Conservation (phyloP, 306 rosid genomes). For the Acmispon strigosus region DNA sequence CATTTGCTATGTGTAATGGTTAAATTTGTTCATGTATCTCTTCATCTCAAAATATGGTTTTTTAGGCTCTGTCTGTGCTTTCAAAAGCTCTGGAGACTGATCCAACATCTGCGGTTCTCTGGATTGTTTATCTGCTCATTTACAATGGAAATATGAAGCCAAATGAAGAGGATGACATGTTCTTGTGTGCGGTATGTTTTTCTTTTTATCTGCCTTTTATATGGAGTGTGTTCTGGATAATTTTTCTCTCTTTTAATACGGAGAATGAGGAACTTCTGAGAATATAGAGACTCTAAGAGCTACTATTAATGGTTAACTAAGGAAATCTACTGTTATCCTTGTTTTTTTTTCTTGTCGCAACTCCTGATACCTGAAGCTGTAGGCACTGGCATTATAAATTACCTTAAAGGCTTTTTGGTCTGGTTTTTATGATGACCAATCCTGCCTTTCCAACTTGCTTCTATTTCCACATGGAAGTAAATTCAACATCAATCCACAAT, state of each 20-base stretch:
- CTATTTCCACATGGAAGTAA: neutral
- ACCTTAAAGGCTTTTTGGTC: neutral
- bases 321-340: constrained; percentile 3
- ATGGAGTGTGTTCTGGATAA: constrained; percentile 18
- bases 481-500: neutral
- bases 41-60: constrained; percentile 21
- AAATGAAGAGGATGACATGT: constrained; percentile 82
- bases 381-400: neutral
- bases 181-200: constrained; percentile 78
- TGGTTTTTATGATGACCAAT: neutral
- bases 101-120: constrained; percentile 56
- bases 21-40: neutral
- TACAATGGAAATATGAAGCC: constrained; percentile 60
- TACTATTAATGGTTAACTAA: constrained; percentile 15
- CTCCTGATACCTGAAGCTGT: constrained; percentile 4
- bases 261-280: constrained; percentile 6
- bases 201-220: constrained; percentile 26
- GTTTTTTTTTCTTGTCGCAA: neutral
- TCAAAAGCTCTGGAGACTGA: constrained; percentile 75
- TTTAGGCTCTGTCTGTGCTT: constrained; percentile 76
- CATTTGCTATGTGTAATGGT: constrained; percentile 7
- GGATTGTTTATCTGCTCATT: constrained; percentile 75
- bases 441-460: constrained; percentile 1
- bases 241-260: neutral
- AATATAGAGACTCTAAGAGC: neutral